These are phyloP conservation scores for Debaryomyces maramus DNA, from an alignment of 805 yeast species.

Conservation along the genomic window DNA sequence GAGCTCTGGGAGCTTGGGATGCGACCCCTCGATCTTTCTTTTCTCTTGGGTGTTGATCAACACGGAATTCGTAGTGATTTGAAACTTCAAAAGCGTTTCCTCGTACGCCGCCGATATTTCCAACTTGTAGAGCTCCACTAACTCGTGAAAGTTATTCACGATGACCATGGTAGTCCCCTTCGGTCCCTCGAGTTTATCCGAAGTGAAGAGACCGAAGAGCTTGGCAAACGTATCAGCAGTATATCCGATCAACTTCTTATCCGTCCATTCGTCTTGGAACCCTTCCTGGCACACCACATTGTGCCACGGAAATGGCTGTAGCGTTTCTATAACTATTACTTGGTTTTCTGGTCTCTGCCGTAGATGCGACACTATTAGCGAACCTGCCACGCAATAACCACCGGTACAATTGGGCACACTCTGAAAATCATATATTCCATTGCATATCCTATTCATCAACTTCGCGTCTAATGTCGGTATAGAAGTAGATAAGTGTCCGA, in stretches of 20 bases:
- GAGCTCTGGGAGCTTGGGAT: constrained; percentile 23
- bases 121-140: constrained; percentile 33
- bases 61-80: constrained; percentile 25
- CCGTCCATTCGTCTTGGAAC: constrained; percentile 23
- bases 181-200: constrained; percentile 8
- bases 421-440: constrained; percentile 37
- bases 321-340: constrained; percentile 33
- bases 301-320: constrained; percentile 31
- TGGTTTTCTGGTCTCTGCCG: constrained; percentile 8
- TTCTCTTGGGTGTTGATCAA: constrained; percentile 21
- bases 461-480: constrained; percentile 29
- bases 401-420: constrained; percentile 33
- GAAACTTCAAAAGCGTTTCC: constrained; percentile 31
- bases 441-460: constrained; percentile 14
- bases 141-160: constrained; percentile 34
- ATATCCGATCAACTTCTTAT: constrained; percentile 13
- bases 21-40: constrained; percentile 21
- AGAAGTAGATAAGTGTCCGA: constrained; percentile 27
- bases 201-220: constrained; percentile 21
- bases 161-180: constrained; percentile 20
- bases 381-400: constrained; percentile 18
- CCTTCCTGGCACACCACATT: constrained; percentile 18
- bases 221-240: constrained; percentile 28
- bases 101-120: constrained; percentile 35
- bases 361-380: constrained; percentile 32